Conservation (phyloP, 2,329 filamentous ascomycete species). For the Neophaeococcomyces aloes region DNA sequence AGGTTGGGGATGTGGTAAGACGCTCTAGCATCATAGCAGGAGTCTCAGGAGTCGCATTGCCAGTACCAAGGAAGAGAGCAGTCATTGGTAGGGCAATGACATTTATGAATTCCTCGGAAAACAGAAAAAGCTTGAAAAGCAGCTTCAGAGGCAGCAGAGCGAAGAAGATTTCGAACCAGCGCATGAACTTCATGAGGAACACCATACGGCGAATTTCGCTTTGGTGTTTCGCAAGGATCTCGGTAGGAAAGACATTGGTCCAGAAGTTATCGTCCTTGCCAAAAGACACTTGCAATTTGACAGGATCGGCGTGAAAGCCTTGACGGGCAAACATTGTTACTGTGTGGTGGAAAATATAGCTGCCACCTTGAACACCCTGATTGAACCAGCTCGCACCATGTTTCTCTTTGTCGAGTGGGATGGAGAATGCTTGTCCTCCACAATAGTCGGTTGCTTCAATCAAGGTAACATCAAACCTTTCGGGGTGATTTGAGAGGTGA, state of each 20-base stretch:
- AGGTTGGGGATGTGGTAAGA: slow-evolving; percentile 48
- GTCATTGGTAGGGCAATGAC: slow-evolving; percentile 62
- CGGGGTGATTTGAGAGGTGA: slow-evolving; percentile 54
- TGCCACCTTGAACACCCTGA: slow-evolving; percentile 52
- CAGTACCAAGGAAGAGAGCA: slow-evolving; percentile 62
- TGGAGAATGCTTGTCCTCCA: slow-evolving; percentile 51
- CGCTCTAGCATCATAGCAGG: slow-evolving; percentile 56
- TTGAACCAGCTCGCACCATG: slow-evolving; percentile 52
- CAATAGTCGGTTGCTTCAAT: slow-evolving; percentile 50
- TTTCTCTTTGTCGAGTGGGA: slow-evolving; percentile 44
- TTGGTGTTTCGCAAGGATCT: slow-evolving; percentile 45
- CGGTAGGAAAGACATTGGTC: slow-evolving; percentile 51
- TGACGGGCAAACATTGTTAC: slow-evolving; percentile 51
- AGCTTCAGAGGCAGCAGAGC: slow-evolving; percentile 50
- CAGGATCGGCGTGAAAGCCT: slow-evolving; percentile 46
- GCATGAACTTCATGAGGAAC: slow-evolving; percentile 45
- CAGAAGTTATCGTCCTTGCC: slow-evolving; percentile 52
- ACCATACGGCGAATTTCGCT: slow-evolving; percentile 46
- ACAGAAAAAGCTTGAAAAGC: slow-evolving; percentile 57
- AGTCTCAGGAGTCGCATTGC: slow-evolving; percentile 63
- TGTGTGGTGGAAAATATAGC: slow-evolving; percentile 51
- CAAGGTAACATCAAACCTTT: slow-evolving; percentile 55
- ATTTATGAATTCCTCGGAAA: slow-evolving; percentile 59
- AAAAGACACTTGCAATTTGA: slow-evolving; percentile 50
- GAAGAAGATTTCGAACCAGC: slow-evolving; percentile 46